Evolutionary conservation across 2,329 filamentous ascomycete species (phyloP), one percentile per base, ranked within the genome.

Genomic region (Botrytis elliptica): DNA sequence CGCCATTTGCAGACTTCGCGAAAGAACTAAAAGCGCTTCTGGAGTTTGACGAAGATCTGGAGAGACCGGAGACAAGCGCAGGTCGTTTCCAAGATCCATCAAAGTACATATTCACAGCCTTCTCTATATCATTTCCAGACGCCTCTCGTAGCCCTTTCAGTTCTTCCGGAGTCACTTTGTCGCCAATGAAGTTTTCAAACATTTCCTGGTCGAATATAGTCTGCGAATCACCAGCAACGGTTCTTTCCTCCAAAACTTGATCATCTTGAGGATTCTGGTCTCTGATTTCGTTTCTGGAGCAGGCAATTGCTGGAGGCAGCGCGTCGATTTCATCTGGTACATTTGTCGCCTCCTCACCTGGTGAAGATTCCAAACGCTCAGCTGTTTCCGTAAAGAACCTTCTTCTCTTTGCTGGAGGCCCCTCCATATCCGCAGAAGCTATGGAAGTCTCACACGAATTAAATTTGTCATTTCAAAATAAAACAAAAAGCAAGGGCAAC

Each of bases 51-150:
- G 62, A 62, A 49, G 67, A 73, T 4, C 64, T 69, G 65, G 57
- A 68, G 49, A 64, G 44, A 52, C 38, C 63, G 12, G 69, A 60
- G 9, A 71, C 14, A 49, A 63, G 49, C 22, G 75, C 57, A 52
- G 72, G 52, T 36, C 72, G 76, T 70, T 88, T 89, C 86, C 90
- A 92, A 7, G 90, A 91, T 33, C 89, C 90, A 75, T 92, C 90
- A 75, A 91, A 88, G 79, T 90, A 92, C 87, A 91, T 91, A 74
- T 91, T 91, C 73, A 91, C 87, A 10, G 90, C 90, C 75, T 85
- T 85, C 78, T 91, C 88, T 25, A 92, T 84, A 75, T 90, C 85
- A 71, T 87, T 83, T 38, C 86, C 86, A 71, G 89, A 91, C 62
- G 85, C 84, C 14, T 85, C 82, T n/a, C 84, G 84, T 33, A 92